Percentiles rank a stretch among this genome's conserved stretches.
These are phyloP conservation scores for Exutisphaerella laricina DNA, from an alignment of 2,329 filamentous ascomycete species.

Conservation along the genomic window DNA sequence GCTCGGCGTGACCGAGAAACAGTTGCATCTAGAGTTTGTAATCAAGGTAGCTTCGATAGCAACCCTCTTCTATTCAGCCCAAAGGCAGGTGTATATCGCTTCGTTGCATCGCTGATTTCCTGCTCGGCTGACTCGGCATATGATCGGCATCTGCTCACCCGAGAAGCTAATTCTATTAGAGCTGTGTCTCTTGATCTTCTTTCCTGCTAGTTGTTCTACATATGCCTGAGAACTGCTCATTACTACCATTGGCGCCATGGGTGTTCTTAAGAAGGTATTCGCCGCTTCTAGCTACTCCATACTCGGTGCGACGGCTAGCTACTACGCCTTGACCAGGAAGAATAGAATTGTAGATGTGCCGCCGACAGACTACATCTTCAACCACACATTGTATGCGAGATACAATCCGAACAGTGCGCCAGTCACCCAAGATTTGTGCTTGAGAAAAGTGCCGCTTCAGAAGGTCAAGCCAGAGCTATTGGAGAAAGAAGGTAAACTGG, in stretches of 20 bases:
- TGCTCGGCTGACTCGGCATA: background rate
- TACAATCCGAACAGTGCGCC: slow-evolving; percentile 61
- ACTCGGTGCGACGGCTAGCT: slow-evolving; percentile 46
- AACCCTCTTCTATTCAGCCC: background rate
- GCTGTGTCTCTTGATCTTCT: background rate
- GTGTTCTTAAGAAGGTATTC: slow-evolving; percentile 28
- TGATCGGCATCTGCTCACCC: background rate
- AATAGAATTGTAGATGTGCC: slow-evolving; percentile 55
- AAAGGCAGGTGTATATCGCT: too few relatives aligned
- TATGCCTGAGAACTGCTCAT: slow-evolving; percentile 12
- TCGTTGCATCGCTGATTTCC: too few relatives aligned
- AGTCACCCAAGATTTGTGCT: slow-evolving; percentile 58
- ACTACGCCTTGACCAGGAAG: slow-evolving; percentile 50
- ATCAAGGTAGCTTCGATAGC: background rate
- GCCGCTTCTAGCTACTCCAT: slow-evolving; percentile 31
- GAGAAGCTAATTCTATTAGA: background rate
- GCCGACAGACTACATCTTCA: slow-evolving; percentile 58
- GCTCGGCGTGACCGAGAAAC: background rate
- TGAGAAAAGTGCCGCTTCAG: slow-evolving; percentile 56
- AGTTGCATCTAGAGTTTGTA: background rate
- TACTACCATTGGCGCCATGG: slow-evolving; percentile 25
- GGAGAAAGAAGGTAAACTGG: slow-evolving; percentile 55
- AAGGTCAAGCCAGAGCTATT: slow-evolving; percentile 62
- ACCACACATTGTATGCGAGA: slow-evolving; percentile 50
- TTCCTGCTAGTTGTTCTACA: background rate